Percentiles rank a stretch among this genome's conserved stretches.
Conservation (phyloP, 805 yeast species). For the Schwanniomyces polymorphus region DNA sequence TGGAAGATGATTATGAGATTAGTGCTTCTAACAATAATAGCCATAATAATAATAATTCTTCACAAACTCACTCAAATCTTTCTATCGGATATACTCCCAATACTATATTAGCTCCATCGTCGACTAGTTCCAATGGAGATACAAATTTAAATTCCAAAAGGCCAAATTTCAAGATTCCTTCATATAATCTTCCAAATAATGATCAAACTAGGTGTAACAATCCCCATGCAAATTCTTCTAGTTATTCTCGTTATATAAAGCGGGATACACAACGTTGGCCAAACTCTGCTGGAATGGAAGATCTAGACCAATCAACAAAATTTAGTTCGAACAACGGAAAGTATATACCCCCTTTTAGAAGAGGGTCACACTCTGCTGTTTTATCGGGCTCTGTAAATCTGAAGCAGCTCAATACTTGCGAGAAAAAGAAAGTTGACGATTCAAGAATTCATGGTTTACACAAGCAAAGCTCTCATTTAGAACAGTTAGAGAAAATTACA, state of each 20-base stretch:
- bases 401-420: constrained; percentile 1
- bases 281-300: constrained; percentile 3
- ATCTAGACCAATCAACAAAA: constrained; percentile 6
- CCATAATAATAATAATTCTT: not conserved
- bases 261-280: constrained; percentile 2
- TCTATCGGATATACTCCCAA: not conserved
- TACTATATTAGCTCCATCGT: not conserved
- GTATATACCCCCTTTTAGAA: constrained; percentile 71
- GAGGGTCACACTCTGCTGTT: constrained; percentile 42
- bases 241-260: not conserved
- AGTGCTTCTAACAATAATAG: not conserved
- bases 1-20: constrained; percentile 39
- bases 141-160: constrained; percentile 11
- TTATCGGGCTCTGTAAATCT: not conserved
- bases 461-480: not conserved
- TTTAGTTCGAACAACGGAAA: constrained; percentile 43
- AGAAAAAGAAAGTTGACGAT: constrained; percentile 3
- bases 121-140: constrained; percentile 6
- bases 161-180: constrained; percentile 13
- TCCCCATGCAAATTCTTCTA: not conserved
- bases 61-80: not conserved
- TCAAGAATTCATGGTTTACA: not conserved
- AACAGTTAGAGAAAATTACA: constrained; percentile 4
- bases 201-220: not conserved
- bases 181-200: constrained; percentile 6